Conservation (phyloP, 305 asterid genomes). For the Lippia alba region DNA sequence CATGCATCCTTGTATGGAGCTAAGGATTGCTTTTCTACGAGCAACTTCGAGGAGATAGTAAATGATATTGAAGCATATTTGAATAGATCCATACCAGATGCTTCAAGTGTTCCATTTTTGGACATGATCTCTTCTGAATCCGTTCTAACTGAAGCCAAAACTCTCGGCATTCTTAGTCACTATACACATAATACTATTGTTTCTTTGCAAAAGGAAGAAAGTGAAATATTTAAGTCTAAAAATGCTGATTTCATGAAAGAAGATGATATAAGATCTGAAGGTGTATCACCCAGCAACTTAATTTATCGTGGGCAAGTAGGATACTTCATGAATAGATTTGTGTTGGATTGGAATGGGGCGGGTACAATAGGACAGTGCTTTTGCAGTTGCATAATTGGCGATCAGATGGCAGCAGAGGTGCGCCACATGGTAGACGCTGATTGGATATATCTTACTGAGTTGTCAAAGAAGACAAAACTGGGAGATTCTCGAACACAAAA, state of each 20-base stretch:
- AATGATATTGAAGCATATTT: slow-evolving; percentile 40
- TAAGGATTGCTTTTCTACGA: slow-evolving; percentile 35
- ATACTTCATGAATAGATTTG: slow-evolving; percentile 83
- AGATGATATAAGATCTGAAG: slow-evolving; percentile 35
- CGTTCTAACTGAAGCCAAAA: slow-evolving; percentile 65
- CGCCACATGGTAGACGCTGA: slow-evolving; percentile 78
- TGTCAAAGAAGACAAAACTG: slow-evolving; percentile 44
- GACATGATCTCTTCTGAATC: slow-evolving; percentile 57
- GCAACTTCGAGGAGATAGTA: slow-evolving; percentile 59
- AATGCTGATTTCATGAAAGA: slow-evolving; percentile 34
- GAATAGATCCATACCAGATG: slow-evolving; percentile 43
- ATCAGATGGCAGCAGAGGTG: slow-evolving; percentile 52
- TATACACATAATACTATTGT: slow-evolving; percentile 57
- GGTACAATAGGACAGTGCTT: slow-evolving; percentile 36
- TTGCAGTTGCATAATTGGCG: slow-evolving; percentile 51
- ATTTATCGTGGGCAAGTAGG: slow-evolving; percentile 65
- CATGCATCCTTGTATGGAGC: slow-evolving; percentile 31
- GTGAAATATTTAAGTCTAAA: slow-evolving; percentile 51
- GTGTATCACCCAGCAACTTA: slow-evolving; percentile 33
- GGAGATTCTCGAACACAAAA: slow-evolving; percentile 30
- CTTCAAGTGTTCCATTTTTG: slow-evolving; percentile 46
- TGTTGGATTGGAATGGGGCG: slow-evolving; percentile 56
- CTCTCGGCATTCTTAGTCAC: slow-evolving; percentile 62
- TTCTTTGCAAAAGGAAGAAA: slow-evolving; percentile 69
- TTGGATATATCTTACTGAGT: slow-evolving; percentile 72